Percentiles rank a stretch among this genome's conserved stretches.
phyloP scores from a whole-genome alignment of 345 rosid genomes.

The Alliaria petiolata region DNA sequence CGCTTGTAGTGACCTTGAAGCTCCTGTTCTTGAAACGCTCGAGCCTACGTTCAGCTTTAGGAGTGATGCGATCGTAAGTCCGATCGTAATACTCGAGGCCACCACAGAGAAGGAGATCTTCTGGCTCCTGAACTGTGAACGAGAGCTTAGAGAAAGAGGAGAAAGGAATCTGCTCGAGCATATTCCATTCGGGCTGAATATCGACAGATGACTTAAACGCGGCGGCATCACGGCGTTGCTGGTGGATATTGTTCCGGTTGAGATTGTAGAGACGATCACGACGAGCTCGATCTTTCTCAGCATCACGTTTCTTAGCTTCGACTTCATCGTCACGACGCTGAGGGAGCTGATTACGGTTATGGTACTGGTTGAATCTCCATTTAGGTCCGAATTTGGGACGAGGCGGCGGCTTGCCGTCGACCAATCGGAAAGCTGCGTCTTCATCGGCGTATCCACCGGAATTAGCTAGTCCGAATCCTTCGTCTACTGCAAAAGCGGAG shows the following conservation, averaged over 20 bases:
- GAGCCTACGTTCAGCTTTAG: conserved; percentile 76
- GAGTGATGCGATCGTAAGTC: conserved; percentile 71
- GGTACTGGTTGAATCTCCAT: conserved; percentile 76
- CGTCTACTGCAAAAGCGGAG: conserved; percentile 60
- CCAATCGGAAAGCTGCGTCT: conserved; percentile 84
- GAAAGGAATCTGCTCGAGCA: conserved; percentile 97
- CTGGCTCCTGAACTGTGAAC: conserved; percentile 72
- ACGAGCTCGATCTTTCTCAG: conserved; percentile 90
- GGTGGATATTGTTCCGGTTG: conserved; percentile 64
- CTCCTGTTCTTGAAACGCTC: conserved; percentile 88
- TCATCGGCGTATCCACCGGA: conserved; percentile 46
- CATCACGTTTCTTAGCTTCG: conserved; percentile 78
- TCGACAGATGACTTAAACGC: conserved; percentile 84
- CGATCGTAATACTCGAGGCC: conserved; percentile 73
- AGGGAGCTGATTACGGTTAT: conserved; percentile 70
- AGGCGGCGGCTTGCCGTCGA: conserved; percentile 85
- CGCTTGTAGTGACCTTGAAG: conserved; percentile 93
- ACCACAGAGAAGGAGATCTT: conserved; percentile 77
- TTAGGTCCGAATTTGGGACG: conserved; percentile 90
- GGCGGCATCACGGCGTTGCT: conserved; percentile 81
- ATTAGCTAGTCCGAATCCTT: conserved; percentile 50
- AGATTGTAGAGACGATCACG: conserved; percentile 75
- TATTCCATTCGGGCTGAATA: conserved; percentile 97
- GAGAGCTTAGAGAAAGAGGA: conserved; percentile 81
- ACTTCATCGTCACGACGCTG: conserved; percentile 97